Evolutionary conservation across 2,329 filamentous ascomycete species (phyloP).

Genomic region (Nothomitra cinnamomea): DNA sequence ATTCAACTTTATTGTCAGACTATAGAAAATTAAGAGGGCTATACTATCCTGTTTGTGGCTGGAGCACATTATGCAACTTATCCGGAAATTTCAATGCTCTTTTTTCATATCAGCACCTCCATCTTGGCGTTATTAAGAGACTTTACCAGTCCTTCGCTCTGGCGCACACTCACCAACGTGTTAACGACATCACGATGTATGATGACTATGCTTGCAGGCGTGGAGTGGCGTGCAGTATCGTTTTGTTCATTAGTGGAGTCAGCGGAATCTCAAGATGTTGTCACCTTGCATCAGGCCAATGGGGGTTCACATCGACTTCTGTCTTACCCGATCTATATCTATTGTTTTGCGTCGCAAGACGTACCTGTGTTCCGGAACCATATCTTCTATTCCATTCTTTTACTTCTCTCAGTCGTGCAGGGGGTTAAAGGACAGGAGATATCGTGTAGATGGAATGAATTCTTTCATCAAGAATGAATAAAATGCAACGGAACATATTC

Average conservation of each 20-base stretch:
- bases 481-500: not conserved
- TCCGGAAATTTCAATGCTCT: not conserved
- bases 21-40: not conserved
- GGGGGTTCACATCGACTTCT: conserved; percentile 3
- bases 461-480: not conserved
- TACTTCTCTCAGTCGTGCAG: no score
- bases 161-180: no score
- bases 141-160: not conserved
- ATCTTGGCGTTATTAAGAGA: conserved; percentile 3
- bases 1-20: conserved; percentile 66
- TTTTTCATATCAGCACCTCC: conserved; percentile 2
- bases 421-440: not conserved
- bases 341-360: not conserved
- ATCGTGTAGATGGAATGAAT: conserved; percentile 1
- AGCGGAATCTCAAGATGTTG: conserved; percentile 2
- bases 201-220: conserved; percentile 3
- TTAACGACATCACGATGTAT: conserved; percentile 2
- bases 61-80: not conserved
- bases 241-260: conserved; percentile 4
- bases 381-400: not conserved
- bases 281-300: conserved; percentile 4
- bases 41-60: not conserved
- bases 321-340: not conserved
- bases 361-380: not conserved
- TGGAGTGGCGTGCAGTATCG: not conserved